These are phyloP conservation scores for Fusarium clavum DNA, from an alignment of 2,329 filamentous ascomycete species.

Conservation along the genomic window DNA sequence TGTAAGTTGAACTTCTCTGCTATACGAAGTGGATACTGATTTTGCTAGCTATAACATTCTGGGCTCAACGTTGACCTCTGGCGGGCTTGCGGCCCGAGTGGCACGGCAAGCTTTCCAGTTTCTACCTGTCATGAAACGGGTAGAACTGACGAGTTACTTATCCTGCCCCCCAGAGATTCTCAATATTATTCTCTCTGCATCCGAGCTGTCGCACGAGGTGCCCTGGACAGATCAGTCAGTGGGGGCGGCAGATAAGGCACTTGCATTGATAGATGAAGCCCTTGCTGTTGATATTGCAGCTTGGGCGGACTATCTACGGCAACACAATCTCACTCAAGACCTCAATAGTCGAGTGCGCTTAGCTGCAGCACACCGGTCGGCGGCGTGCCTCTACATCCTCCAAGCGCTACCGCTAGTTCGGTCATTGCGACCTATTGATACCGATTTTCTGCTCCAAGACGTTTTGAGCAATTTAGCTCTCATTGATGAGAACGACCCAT, in stretches of 20 bases:
- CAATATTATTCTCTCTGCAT: slow-evolving; percentile 58
- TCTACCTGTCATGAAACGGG: slow-evolving; percentile 55
- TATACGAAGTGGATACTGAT: slow-evolving; percentile 22
- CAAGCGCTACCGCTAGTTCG: slow-evolving; percentile 56
- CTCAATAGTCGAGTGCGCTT: slow-evolving; percentile 58
- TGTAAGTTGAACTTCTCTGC: slow-evolving; percentile 51
- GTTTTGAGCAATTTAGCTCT: slow-evolving; percentile 63
- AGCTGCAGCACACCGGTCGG: slow-evolving; percentile 60
- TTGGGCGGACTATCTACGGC: slow-evolving; percentile 57
- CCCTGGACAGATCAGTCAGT: slow-evolving; percentile 49
- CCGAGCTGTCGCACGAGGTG: slow-evolving; percentile 56
- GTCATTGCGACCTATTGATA: slow-evolving; percentile 54
- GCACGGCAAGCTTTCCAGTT: slow-evolving; percentile 55
- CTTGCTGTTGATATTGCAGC: slow-evolving; percentile 56
- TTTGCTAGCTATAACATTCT: slow-evolving; percentile 55
- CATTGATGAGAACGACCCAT: slow-evolving; percentile 60
- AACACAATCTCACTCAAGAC: slow-evolving; percentile 52
- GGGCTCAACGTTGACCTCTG: slow-evolving; percentile 54
- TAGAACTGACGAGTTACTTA: slow-evolving; percentile 57
- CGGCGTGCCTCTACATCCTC: slow-evolving; percentile 61
- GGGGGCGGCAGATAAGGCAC: slow-evolving; percentile 51
- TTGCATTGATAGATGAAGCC: slow-evolving; percentile 56
- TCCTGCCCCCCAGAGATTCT: slow-evolving; percentile 58
- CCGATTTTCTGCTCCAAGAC: slow-evolving; percentile 60
- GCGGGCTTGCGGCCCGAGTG: slow-evolving; percentile 53